Evolutionary conservation across 257 asterid genomes (phyloP).

Genomic region (Salvia miltiorrhiza): DNA sequence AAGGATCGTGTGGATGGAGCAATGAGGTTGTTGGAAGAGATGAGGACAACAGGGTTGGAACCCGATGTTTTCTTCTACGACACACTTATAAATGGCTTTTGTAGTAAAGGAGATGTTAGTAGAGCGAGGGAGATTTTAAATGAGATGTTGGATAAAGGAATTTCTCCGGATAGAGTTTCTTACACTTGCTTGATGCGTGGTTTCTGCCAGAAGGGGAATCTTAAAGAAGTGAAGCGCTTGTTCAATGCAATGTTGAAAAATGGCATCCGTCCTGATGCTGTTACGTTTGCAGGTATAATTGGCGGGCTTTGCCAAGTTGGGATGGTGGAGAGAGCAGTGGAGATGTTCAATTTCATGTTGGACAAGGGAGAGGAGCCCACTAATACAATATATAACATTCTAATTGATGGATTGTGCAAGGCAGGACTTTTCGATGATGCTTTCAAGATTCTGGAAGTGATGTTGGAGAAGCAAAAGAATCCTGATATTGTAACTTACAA

Average conservation of each 20-base stretch:
- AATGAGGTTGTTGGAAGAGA: constrained; percentile 43
- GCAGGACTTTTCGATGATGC: constrained; percentile 51
- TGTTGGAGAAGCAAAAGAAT: constrained; percentile 45
- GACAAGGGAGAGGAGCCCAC: constrained; percentile 51
- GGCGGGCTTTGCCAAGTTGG: constrained; percentile 47
- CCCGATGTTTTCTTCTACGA: constrained; percentile 39
- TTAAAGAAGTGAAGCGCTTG: constrained; percentile 44
- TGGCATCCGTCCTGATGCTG: constrained; percentile 57
- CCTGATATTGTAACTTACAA: constrained; percentile 58
- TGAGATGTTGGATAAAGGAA: constrained; percentile 55
- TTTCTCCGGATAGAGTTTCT: constrained; percentile 45
- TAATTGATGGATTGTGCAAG: constrained; percentile 59
- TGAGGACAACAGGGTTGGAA: constrained; percentile 45
- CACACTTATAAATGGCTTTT: constrained; percentile 52
- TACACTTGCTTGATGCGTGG: constrained; percentile 60
- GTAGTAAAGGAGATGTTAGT: constrained; percentile 39
- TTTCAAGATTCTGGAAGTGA: constrained; percentile 41
- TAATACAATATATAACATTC: constrained; percentile 41
- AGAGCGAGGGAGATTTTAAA: constrained; percentile 47
- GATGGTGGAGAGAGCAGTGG: constrained; percentile 47
- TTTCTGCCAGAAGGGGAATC: constrained; percentile 49
- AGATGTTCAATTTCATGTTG: constrained; percentile 55
- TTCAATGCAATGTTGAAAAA: constrained; percentile 51
- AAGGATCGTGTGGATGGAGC: constrained; percentile 46
- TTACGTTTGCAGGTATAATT: constrained; percentile 51